Percentiles rank a stretch among this genome's conserved stretches.
Conservation (phyloP, 2,329 filamentous ascomycete genomes). For the Remersonia thermophila region DNA sequence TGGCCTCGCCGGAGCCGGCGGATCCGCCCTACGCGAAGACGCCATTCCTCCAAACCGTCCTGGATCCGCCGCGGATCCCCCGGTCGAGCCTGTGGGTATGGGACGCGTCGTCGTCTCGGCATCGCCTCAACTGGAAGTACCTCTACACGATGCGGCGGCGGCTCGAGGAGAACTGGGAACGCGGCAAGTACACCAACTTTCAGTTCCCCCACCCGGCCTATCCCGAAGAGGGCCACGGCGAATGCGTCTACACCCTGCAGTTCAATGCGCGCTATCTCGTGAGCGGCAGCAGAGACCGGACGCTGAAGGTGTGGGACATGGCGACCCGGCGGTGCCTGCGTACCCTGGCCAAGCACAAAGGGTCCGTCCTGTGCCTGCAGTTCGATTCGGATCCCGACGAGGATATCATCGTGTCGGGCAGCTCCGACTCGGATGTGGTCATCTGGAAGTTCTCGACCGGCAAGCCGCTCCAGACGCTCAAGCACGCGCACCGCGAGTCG, state of each 20-base stretch:
- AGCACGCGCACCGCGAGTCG: conserved; percentile 72
- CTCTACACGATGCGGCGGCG: conserved; percentile 78
- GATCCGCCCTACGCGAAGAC: conserved; percentile 13
- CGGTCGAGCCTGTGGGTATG: conserved; percentile 39
- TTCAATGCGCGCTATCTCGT: conserved; percentile 77
- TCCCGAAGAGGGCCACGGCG: conserved; percentile 70
- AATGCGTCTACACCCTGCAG: conserved; percentile 93
- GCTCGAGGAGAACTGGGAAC: conserved; percentile 84
- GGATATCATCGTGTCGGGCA: conserved; percentile 89
- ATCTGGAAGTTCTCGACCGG: conserved; percentile 92
- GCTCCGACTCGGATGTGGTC: conserved; percentile 82
- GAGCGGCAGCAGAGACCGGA: conserved; percentile 82
- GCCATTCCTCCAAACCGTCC: conserved; percentile 21
- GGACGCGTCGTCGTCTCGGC: conserved; percentile 33
- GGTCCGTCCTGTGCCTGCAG: conserved; percentile 87
- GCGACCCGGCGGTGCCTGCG: conserved; percentile 65
- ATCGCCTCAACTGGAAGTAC: conserved; percentile 81
- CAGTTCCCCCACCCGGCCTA: conserved; percentile 77
- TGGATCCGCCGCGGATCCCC: conserved; percentile 22
- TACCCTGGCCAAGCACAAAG: conserved; percentile 58
- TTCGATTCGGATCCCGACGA: conserved; percentile 82
- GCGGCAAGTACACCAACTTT: conserved; percentile 71
- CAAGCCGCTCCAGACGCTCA: conserved; percentile 62
- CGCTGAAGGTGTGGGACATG: conserved; percentile 82
- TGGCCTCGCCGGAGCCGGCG: conserved; percentile 2